phyloP scores from a whole-genome alignment of 139 green algal genomes.

The Medakamo hakoo region DNA sequence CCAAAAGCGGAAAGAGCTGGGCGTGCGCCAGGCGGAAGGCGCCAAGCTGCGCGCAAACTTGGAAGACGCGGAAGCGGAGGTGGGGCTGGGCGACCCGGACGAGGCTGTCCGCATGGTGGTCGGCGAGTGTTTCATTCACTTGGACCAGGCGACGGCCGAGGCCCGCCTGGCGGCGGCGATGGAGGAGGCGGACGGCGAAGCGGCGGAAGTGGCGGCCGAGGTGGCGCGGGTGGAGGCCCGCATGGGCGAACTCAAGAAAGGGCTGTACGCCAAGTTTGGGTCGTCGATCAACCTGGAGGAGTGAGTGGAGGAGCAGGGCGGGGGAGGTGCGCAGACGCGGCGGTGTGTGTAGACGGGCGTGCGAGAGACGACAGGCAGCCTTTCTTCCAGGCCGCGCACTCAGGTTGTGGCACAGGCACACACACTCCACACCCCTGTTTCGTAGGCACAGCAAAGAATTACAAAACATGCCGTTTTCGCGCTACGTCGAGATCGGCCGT shows the following conservation, averaged over 20 bases:
- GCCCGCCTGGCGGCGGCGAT: not conserved
- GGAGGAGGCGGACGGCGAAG: not conserved
- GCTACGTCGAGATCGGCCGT: constrained; percentile 88
- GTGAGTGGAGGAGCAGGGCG: not conserved
- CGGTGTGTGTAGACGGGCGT: too few species aligned
- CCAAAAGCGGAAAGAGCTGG: not conserved
- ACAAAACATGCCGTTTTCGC: constrained; percentile 76
- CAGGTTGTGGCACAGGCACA: too few species aligned
- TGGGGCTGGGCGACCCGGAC: not conserved
- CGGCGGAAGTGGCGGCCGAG: not conserved
- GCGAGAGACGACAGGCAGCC: not conserved
- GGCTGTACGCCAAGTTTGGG: not conserved
- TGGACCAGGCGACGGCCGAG: not conserved
- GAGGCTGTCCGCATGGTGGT: not conserved
- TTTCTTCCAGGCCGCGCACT: too few species aligned
- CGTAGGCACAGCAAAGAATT: too few species aligned
- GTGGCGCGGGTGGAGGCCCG: not conserved
- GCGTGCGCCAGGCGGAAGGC: too few species aligned
- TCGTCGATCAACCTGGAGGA: not conserved
- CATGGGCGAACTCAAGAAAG: not conserved
- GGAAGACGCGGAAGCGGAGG: not conserved
- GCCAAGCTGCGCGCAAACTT: too few species aligned
- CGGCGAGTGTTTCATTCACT: not conserved
- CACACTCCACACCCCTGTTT: too few species aligned
- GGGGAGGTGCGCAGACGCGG: not conserved